Evolutionary conservation across 2,329 filamentous ascomycete species (phyloP).

Genomic region (Hymenoscyphus salicellus): DNA sequence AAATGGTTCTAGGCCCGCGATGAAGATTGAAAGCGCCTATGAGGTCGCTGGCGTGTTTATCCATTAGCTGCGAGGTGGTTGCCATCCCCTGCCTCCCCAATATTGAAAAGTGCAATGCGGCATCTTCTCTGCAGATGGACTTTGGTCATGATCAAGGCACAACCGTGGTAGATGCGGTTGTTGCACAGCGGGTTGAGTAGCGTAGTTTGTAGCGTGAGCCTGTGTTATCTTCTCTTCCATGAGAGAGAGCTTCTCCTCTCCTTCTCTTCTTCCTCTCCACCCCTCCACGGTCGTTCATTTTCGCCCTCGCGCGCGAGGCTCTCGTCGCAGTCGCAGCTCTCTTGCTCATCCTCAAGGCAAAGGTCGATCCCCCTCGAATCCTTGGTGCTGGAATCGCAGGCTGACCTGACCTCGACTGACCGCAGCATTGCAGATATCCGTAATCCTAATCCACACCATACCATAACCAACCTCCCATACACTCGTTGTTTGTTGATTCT

Average conservation of each 20-base stretch:
- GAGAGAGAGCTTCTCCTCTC: background rate
- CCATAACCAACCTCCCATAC: background rate
- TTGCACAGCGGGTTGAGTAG: background rate
- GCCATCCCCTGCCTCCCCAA: background rate
- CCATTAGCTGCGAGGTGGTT: background rate
- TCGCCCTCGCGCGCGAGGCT: conserved; percentile 1
- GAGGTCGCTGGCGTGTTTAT: background rate
- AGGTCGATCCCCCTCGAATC: background rate
- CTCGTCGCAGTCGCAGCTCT: background rate
- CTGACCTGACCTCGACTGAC: background rate
- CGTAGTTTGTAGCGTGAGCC: background rate
- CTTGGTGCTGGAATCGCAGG: background rate
- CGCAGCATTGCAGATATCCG: background rate
- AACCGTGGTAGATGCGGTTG: background rate
- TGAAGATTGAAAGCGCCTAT: background rate
- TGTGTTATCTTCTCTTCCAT: background rate
- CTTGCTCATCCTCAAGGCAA: background rate
- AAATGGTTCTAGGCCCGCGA: background rate
- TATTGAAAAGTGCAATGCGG: background rate
- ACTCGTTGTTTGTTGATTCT: background rate
- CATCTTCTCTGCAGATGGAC: background rate
- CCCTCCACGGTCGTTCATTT: conserved; percentile 2
- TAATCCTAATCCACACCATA: background rate
- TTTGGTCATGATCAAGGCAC: background rate
- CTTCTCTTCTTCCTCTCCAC: background rate